Percentiles rank a stretch among this genome's conserved stretches.
Evolutionary conservation across 805 yeast species (phyloP).

Genomic region (Kodamaea hsintzibuensis): DNA sequence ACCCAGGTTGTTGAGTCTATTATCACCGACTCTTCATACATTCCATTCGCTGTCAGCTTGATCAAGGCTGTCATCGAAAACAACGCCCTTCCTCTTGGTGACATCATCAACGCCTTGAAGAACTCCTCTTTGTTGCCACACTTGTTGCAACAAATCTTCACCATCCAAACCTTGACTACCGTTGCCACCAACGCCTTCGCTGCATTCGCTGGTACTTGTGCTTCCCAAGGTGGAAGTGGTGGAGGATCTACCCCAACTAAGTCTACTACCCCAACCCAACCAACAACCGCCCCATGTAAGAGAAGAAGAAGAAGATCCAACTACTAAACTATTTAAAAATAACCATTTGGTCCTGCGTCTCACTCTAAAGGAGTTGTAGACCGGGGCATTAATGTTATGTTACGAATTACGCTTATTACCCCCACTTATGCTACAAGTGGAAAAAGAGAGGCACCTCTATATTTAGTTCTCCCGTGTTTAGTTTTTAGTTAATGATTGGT

Average conservation of each 20-base stretch:
- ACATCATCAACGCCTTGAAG: constrained; percentile 32
- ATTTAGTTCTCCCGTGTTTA: constrained; percentile 1
- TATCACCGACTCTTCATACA: constrained; percentile 37
- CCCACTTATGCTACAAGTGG: constrained; percentile 2
- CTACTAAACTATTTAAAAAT: constrained; percentile 13
- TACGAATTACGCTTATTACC: constrained; percentile 2
- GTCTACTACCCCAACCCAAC: constrained; percentile 13
- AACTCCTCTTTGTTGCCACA: constrained; percentile 33
- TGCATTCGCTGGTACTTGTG: constrained; percentile 37
- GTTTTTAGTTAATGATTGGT: constrained; percentile 1
- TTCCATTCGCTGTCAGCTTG: constrained; percentile 39
- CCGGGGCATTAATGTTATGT: background rate
- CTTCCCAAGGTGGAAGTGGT: constrained; percentile 4
- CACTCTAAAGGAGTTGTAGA: constrained; percentile 1
- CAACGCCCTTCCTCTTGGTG: constrained; percentile 29
- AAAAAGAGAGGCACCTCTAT: background rate
- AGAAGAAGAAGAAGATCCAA: constrained; percentile 34
- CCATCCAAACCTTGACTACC: constrained; percentile 32
- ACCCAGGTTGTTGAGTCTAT: constrained; percentile 39
- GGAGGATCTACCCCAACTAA: constrained; percentile 4
- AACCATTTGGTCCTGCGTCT: background rate
- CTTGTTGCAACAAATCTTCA: constrained; percentile 36
- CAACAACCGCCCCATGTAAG: constrained; percentile 24
- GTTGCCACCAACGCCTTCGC: constrained; percentile 39
- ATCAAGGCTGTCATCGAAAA: constrained; percentile 29